phyloP scores from a whole-genome alignment of 1,284 basidiomycete genomes.

The Leccinum fallax region DNA sequence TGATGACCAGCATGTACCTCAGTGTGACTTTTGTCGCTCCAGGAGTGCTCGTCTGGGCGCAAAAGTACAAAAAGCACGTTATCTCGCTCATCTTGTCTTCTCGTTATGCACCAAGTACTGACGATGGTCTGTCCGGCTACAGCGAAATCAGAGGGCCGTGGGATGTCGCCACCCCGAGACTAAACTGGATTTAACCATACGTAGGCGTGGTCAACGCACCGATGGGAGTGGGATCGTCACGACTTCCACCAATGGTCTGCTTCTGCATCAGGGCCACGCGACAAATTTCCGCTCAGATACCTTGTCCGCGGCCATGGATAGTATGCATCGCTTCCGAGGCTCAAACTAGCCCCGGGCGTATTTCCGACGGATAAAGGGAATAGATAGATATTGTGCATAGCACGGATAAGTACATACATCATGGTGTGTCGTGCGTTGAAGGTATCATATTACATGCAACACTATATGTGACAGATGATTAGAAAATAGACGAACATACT shows the following conservation, averaged over 20 bases:
- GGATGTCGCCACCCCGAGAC: slow-evolving; percentile 57
- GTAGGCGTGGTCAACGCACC: slow-evolving; percentile 29
- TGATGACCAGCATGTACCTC: slow-evolving; percentile 52
- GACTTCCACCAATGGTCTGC: slow-evolving; percentile 24
- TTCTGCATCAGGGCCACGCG: slow-evolving; percentile 16
- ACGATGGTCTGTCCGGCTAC: slow-evolving; percentile 14
- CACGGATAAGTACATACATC: slow-evolving; percentile 6
- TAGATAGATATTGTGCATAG: slow-evolving; percentile 4
- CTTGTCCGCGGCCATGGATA: slow-evolving; percentile 31
- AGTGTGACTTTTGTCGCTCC: slow-evolving; percentile 74
- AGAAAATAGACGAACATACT: slow-evolving; percentile 36
- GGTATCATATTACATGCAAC: slow-evolving; percentile 43
- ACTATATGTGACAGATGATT: slow-evolving; percentile 38
- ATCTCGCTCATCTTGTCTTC: slow-evolving; percentile 8
- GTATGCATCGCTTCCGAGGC: slow-evolving; percentile 2
- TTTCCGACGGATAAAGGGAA: slow-evolving; percentile 17
- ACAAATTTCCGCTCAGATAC: slow-evolving; percentile 31
- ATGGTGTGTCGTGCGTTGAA: slow-evolving; percentile 27
- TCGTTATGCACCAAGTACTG: slow-evolving; percentile 24
- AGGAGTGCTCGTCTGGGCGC: slow-evolving; percentile 75
- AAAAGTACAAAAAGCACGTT: slow-evolving; percentile 79
- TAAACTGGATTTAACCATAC: slow-evolving; percentile 44
- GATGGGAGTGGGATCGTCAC: slow-evolving; percentile 35
- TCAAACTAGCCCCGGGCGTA: slow-evolving; percentile 8
- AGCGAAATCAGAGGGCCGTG: slow-evolving; percentile 56